Percentiles rank a stretch among this genome's conserved stretches.
These are phyloP conservation scores for Leucosporidium yakuticum DNA, from an alignment of 768 basidiomycete genomes.

Conservation along the genomic window DNA sequence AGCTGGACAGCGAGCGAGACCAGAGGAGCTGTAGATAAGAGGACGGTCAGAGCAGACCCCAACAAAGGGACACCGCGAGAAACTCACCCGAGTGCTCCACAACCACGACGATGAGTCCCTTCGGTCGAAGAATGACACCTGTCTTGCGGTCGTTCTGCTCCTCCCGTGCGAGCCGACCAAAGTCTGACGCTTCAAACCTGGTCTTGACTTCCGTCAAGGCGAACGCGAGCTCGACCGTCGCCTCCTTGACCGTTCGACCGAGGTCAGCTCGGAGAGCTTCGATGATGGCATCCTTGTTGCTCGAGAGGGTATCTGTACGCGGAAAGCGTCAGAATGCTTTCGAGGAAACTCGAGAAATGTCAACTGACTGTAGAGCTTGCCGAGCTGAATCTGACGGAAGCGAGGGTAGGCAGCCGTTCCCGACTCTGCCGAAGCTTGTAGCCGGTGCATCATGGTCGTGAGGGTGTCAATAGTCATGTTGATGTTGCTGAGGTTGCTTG, in stretches of 20 bases:
- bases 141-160: background rate
- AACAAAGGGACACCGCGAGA: background rate
- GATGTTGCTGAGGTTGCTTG: background rate
- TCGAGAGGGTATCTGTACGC: background rate
- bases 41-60: background rate
- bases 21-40: background rate
- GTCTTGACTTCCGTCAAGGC: background rate
- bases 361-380: conserved; percentile 8
- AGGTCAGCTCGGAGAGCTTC: background rate
- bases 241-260: background rate
- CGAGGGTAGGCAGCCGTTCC: background rate
- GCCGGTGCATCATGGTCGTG: background rate
- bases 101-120: background rate
- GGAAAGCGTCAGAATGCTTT: background rate
- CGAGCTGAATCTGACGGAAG: background rate
- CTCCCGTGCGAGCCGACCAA: background rate
- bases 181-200: background rate
- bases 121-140: background rate
- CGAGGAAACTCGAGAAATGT: too few species aligned
- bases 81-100: background rate
- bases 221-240: background rate
- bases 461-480: background rate
- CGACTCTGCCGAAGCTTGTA: background rate
- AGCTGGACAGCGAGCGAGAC: background rate
- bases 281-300: background rate